Conservation (phyloP, 2,329 filamentous ascomycete species). For the Fusarium sp. region DNA sequence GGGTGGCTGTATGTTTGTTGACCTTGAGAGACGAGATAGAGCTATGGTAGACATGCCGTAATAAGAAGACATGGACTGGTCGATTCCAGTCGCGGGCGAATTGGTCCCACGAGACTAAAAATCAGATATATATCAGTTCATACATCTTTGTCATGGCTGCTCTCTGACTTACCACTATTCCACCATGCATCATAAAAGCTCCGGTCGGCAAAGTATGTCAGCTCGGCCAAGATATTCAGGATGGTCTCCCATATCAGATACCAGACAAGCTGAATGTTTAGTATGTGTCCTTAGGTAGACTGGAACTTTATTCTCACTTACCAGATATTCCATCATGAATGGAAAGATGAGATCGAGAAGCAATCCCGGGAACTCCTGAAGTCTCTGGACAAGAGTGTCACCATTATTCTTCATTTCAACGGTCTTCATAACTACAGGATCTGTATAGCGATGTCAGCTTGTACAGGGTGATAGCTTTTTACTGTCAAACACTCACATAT, state of each 20-base stretch:
- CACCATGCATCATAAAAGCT: constrained; percentile 77
- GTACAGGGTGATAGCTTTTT: background rate
- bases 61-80: constrained; percentile 80
- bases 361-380: constrained; percentile 78
- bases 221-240: constrained; percentile 79
- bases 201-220: constrained; percentile 81
- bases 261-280: constrained; percentile 68
- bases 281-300: background rate
- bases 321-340: constrained; percentile 80
- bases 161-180: constrained; percentile 61
- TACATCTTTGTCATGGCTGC: background rate
- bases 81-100: constrained; percentile 84
- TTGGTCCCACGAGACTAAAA: constrained; percentile 73
- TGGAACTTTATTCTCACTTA: constrained; percentile 38
- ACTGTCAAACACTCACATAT: constrained; percentile 62
- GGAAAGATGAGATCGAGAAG: constrained; percentile 81
- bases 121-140: constrained; percentile 7
- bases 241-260: constrained; percentile 85
- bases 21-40: constrained; percentile 79
- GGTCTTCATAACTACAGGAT: constrained; percentile 77
- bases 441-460: constrained; percentile 41
- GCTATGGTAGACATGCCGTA: constrained; percentile 83
- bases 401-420: constrained; percentile 75
- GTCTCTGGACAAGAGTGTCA: constrained; percentile 69
- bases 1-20: constrained; percentile 76